Percentiles rank a stretch among this genome's conserved stretches.
Evolutionary conservation across 2,329 filamentous ascomycete species (phyloP).

Genomic region (Cercospora zeina): DNA sequence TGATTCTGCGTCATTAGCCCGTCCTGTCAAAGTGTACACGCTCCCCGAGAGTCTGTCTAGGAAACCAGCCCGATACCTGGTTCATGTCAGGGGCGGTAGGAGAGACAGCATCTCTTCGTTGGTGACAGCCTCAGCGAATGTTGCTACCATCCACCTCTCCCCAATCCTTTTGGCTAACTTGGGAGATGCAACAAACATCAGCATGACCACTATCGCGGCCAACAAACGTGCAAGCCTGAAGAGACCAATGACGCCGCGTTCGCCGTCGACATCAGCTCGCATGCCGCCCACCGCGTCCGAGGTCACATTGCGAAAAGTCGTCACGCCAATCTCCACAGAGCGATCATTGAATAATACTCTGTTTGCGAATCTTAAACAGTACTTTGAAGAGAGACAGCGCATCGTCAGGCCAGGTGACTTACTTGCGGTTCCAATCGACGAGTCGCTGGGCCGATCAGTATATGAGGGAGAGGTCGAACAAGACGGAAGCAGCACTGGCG

Average conservation of each 20-base stretch:
- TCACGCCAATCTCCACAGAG: conserved; percentile 85
- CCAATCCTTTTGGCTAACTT: conserved; percentile 86
- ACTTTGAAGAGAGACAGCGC: conserved; percentile 80
- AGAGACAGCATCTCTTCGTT: conserved; percentile 58
- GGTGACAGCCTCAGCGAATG: conserved; percentile 51
- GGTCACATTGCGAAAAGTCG: conserved; percentile 83
- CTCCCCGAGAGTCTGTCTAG: conserved; percentile 70
- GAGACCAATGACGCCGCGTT: conserved; percentile 37
- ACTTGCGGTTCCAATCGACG: conserved; percentile 85
- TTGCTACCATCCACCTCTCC: conserved; percentile 72
- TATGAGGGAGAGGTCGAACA: conserved; percentile 71
- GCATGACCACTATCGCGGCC: conserved; percentile 64
- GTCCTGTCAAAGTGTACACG: conserved; percentile 84
- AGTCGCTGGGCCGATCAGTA: conserved; percentile 75
- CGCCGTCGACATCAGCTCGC: conserved; percentile 44
- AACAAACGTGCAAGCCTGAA: conserved; percentile 45
- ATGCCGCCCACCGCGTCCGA: conserved; percentile 67
- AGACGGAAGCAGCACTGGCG: conserved; percentile 60
- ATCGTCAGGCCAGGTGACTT: conserved; percentile 85
- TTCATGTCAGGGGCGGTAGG: conserved; percentile 52
- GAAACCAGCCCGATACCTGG: conserved; percentile 56
- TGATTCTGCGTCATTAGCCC: conserved; percentile 69
- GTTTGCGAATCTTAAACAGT: conserved; percentile 79
- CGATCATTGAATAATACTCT: conserved; percentile 80
- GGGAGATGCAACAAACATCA: conserved; percentile 73